phyloP scores from a whole-genome alignment of 306 rosid genomes.

The Senna siamea region DNA sequence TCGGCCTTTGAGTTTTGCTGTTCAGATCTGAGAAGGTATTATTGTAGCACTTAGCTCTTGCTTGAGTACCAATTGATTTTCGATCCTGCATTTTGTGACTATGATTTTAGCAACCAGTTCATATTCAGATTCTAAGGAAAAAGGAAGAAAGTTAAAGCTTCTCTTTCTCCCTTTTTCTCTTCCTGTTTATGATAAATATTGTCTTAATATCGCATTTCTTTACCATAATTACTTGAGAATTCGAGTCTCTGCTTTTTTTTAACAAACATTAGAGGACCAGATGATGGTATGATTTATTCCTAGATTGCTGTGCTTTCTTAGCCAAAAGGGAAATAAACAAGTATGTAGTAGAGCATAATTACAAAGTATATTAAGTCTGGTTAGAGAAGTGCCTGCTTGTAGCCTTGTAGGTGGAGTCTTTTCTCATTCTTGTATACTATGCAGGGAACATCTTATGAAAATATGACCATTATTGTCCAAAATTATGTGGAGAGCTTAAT shows the following conservation, averaged over 20 bases:
- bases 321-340: not conserved
- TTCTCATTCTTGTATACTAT: conserved; percentile 41
- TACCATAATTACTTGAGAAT: too few relatives aligned
- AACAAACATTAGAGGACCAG: not conserved
- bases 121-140: too few relatives aligned
- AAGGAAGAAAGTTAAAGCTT: too few relatives aligned
- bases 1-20: not conserved
- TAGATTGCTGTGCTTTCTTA: not conserved
- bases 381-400: conserved; percentile 26
- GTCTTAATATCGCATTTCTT: not conserved
- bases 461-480: conserved; percentile 90
- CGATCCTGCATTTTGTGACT: too few relatives aligned
- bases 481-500: conserved; percentile 85
- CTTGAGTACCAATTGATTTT: too few relatives aligned
- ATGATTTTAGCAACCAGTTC: too few relatives aligned
- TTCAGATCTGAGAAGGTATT: conserved; percentile 38
- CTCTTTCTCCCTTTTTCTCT: too few relatives aligned
- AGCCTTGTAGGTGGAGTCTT: conserved; percentile 21
- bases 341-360: not conserved
- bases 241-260: not conserved
- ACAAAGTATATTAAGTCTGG: not conserved
- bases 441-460: conserved; percentile 93
- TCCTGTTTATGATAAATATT: too few relatives aligned
- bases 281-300: conserved; percentile 7
- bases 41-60: conserved; percentile 5